These are phyloP conservation scores for Alternaria incomplexa DNA, from an alignment of 2,329 filamentous ascomycete species.

Conservation along the genomic window DNA sequence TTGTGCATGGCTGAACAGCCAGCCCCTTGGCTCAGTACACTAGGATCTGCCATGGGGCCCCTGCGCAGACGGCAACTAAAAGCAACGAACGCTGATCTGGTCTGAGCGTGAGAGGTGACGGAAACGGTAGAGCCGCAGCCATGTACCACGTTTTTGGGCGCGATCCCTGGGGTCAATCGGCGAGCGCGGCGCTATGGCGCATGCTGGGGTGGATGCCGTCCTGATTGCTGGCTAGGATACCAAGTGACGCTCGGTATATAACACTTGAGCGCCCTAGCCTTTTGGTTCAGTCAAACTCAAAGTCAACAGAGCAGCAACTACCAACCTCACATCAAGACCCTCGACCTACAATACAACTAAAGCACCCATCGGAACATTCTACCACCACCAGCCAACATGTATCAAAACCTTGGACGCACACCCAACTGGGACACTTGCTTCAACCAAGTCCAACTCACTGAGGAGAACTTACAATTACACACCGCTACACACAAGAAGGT, in stretches of 20 bases:
- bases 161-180: constrained; percentile 24
- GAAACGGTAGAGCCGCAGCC: constrained; percentile 26
- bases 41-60: constrained; percentile 25
- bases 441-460: constrained; percentile 29
- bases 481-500: constrained; percentile 34
- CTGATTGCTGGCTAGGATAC: constrained; percentile 15
- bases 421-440: constrained; percentile 16
- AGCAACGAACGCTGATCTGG: constrained; percentile 25
- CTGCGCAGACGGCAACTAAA: constrained; percentile 25
- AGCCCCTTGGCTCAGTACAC: constrained; percentile 22
- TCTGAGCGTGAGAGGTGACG: constrained; percentile 15
- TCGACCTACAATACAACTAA: not conserved
- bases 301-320: constrained; percentile 1
- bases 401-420: constrained; percentile 13
- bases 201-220: constrained; percentile 19
- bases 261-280: constrained; percentile 14
- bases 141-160: constrained; percentile 29
- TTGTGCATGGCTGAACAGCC: constrained; percentile 15
- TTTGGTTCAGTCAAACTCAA: constrained; percentile 1
- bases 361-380: not conserved
- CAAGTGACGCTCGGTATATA: constrained; percentile 10
- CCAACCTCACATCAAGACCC: not conserved
- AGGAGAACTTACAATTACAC: constrained; percentile 42
- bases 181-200: constrained; percentile 25
- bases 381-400: constrained; percentile 13